Evolutionary conservation across 805 yeast species (phyloP), one percentile per base, ranked within the genome.

Genomic region (Jamesozyma piceae): DNA sequence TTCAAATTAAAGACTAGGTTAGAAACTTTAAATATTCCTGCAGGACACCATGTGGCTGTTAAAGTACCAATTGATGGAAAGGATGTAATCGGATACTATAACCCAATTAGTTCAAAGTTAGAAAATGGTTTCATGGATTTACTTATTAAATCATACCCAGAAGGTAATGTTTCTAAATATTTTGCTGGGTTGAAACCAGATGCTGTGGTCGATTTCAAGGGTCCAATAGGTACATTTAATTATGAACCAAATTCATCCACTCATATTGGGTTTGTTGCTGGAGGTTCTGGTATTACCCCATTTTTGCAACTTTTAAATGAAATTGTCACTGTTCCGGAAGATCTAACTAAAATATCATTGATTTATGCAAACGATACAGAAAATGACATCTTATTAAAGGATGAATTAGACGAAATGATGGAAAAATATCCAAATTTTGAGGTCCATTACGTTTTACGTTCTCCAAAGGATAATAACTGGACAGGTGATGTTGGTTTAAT

Each of bases 261-360:
- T 47, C 75, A 78, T 46, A 69, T 84, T 44, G 78, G 79, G 17
- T 71, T 84, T 66, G 69, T 84, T 51, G 90, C 89, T 6, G 95
- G 92, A 51, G 95, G 95, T 17, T 77, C 90, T 0, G 95, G 97
- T 41, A 81, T 89, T 49, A 86, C 96, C 8, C 96, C 97, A 31
- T 79, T 86, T 65, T 72, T 83, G 55, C 95, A 88, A 64, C 82
- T 89, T 14, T 68, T 84, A 41, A 78, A 83, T 46, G 74, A 74
- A 45, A 71, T 82, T 39, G 75, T 82, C 47, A 82, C 88, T 15
- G 77, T 80, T 22, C 79, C 86, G 3, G 78, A 72, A 44, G 89
- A 82, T 59, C 30, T 58, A 27, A 81, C 90, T 30, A 70, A 72
- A 41, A 69, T 84, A 42, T 69, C 76, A 2, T 63, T 84, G 49